Evolutionary conservation across 2,329 filamentous ascomycete species (phyloP), one percentile per base, ranked within the genome.

Genomic region (Penicillium frequentans): DNA sequence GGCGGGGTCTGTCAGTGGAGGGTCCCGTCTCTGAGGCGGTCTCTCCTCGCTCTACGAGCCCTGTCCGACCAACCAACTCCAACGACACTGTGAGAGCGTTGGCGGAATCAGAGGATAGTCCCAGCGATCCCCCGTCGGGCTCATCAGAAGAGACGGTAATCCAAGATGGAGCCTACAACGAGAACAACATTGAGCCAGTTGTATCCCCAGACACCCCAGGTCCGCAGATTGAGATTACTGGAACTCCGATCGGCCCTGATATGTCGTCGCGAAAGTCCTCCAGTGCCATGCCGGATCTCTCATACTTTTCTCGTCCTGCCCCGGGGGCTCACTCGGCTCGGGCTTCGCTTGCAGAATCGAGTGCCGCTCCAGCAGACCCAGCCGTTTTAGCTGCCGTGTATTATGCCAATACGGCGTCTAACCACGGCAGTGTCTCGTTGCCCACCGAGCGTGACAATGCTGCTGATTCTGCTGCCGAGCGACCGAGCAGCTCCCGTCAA

Each of bases 31-130:
- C 70, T 44, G 63, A 57, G 6, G 59, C 67, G 14, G 56, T 71
- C 19, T 75, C 73, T 26, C 72, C 73, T 56, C 70, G 73, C 39
- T 72, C 73, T n/a, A 65, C 62, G 29, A 75, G 72, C 49, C 72
- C 72, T 11, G 63, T 64, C 16, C 56, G 47, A 46, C 49, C n/a
- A 56, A 54, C 42, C 24, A 21, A 48, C 39, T 58, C 50, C 37
- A 53, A 52, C 27, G 52, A 59, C 10, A 57, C 56, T 11, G 55
- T 42, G 59, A 33, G 64, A 62, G 42, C 33, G 37, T 39, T 58
- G 26, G 37, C 35, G 4, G 55, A 60, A 23, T 45, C 27, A 3
- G 51, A 54, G 10, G 29, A 16, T 21, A 19, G 24, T 7, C 37
- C 39, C 8, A 62, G 68, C 19, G 64, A 64, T 48, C 50, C 66